Base-by-base conservation (phyloP, 352 stramenopile species). In the Poterioochromonas sp. region DNA sequence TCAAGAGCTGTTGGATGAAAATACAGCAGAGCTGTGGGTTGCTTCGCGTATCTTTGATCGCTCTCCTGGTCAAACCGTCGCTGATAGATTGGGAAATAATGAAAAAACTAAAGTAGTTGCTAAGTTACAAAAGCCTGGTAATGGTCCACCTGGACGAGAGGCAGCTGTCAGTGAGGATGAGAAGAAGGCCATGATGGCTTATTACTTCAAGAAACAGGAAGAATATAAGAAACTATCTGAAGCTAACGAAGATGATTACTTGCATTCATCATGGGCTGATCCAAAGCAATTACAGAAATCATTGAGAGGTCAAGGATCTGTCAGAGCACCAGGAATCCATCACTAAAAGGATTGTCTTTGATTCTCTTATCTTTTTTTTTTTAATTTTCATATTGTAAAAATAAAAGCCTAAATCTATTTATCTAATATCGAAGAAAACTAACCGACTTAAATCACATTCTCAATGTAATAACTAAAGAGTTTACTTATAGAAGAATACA, bases 101-200 rank as follows among this genome's bases (percentile, higher is more conserved):
- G 94, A 98, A 79, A 98, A 98, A 81, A 94, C 92, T 58, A 95
- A 91, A 82, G 76, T 92, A 0, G 86, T 88, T 71, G 85, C 79
- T 37, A 97, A 96, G 83, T 84, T 98, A 62, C 90, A 96, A 82
- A 89, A 88, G 49, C 90, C 92, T 80, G 91, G 90, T 41, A 86
- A 80, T 40, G 93, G 94, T 29, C 88, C 93, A 74, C 94, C 93
- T 0, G 85, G 85, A 47, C 79, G 87, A 35, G 87, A 92, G 73
- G 77, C 86, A 20, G 85, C 83, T 15, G 85, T 97, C 40, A 94
- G 86, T 71, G 93, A 97, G 79, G 92, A 95, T 34, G 94, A 98
- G 81, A 89, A 92, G 65, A 96, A 97, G 85, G 91, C 92, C 40
- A 98, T 97, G 92, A 97, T 97, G 89, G 92, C 91, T 35, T 94